phyloP scores from a whole-genome alignment of 768 basidiomycete genomes.

The Leccinum variicolor region DNA sequence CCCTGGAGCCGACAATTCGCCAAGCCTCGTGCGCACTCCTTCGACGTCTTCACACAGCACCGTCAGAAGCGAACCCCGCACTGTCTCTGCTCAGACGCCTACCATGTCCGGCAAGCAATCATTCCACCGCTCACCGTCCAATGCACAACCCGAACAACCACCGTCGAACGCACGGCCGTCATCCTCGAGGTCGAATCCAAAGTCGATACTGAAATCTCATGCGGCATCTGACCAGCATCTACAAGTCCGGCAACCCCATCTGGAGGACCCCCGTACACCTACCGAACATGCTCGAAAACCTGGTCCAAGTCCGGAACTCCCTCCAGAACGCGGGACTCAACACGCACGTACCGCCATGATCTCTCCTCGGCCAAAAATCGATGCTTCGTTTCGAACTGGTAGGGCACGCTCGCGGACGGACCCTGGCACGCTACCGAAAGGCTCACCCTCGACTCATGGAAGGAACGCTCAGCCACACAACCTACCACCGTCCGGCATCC shows the following conservation, averaged over 20 bases:
- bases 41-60: slow-evolving; percentile 20
- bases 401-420: slow-evolving; percentile 31
- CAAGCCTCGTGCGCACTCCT: slow-evolving; percentile 12
- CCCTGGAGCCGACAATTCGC: background rate
- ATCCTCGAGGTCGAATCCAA: slow-evolving; percentile 31
- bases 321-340: slow-evolving; percentile 3
- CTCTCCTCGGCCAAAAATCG: slow-evolving; percentile 11
- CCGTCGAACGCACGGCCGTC: slow-evolving; percentile 6
- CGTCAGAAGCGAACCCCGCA: background rate
- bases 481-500: slow-evolving; percentile 22
- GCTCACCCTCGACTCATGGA: slow-evolving; percentile 2
- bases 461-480: slow-evolving; percentile 8
- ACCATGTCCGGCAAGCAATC: slow-evolving; percentile 3
- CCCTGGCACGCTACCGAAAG: slow-evolving; percentile 19
- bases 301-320: slow-evolving; percentile 6
- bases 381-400: slow-evolving; percentile 13
- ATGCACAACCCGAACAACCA: slow-evolving; percentile 14
- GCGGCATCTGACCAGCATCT: slow-evolving; percentile 16
- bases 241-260: slow-evolving; percentile 8
- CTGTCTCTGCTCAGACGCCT: background rate
- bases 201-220: slow-evolving; percentile 29
- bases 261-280: slow-evolving; percentile 6
- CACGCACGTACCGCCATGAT: slow-evolving; percentile 2
- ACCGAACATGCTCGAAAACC: slow-evolving; percentile 13
- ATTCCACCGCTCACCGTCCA: slow-evolving; percentile 8